Base-by-base conservation (phyloP, 352 stramenopile species). In the Plasmopara muralis region DNA sequence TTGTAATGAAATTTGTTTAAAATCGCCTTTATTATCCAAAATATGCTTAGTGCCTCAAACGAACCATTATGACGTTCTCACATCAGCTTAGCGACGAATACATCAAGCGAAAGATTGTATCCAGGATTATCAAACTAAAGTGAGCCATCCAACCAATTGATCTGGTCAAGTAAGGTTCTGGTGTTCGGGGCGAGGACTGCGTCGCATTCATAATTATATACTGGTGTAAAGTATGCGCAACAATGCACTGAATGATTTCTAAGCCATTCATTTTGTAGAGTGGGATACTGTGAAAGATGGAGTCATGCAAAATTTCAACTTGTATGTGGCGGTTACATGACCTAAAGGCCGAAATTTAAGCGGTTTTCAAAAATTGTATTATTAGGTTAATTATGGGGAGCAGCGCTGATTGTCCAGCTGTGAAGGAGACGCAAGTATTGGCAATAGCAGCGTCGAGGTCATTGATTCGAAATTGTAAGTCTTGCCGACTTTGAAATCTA, bases 121-220 rank as follows among this genome's bases (percentile, higher is more conserved):
- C 87, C 74, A 5, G 76, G 70, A 44, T 78, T 34, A 88, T 63
- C 28, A 89, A 55, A 38, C 74, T 84, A 25, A 97, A 85, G 49
- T 93, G 89, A 5, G 87, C 77, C 77, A 97, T 96, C 73, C 87
- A 97, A 46, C 89, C 78, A 31, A 96, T 79, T 14, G 77, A 89
- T 50, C 91, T 83, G 47, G 90, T 82, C 61, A 97, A 77, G 59
- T 95, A 96, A 29, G 78, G 77, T 34, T 83, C 64, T 20, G 78
- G 66, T 51, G 66, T 66, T 62, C 63, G 66, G 12, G 64, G 55
- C 2, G 45, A 65, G 13, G 62, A 74, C 4, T 55, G 55, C 8
- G 60, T 61, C 58, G 50, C 54, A 0, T 60, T 59, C 34, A 45
- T 20, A 33, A 71, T 68, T 72, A 93, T 92, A 59, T 85, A 93